Evolutionary conservation across 2,329 filamentous ascomycete species (phyloP), one percentile per base, ranked within the genome.

Genomic region (Colletotrichum phormii): DNA sequence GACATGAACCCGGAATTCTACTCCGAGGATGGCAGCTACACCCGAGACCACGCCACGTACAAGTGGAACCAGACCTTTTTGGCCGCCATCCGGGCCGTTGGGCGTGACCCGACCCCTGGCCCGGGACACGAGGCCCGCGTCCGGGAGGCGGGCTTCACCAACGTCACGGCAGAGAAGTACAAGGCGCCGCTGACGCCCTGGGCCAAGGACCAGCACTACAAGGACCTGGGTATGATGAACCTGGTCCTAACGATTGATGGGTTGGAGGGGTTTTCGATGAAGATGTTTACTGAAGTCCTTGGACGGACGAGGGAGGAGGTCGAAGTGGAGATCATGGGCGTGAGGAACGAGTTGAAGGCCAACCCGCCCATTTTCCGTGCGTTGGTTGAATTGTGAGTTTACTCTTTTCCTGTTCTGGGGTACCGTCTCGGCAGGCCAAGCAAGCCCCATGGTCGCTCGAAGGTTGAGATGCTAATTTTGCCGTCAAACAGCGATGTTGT

Each of bases 131-230:
- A 81, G 73, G 67, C 29, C 33, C 81, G 79, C 81, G 79, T 83
- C 76, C 74, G 76, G 2, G 80, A 82, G n/a, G 82, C 82, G 2
- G 83, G 83, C 1, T 85, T 85, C 71, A 64, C 73, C 12, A 80
- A 81, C 61, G 76, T 82, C 15, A 75, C 75, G 2, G 77, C 81
- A 58, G 76, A 75, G 11, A 31, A 76, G 11, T 81, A 78, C 72
- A 80, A 80, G 72, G 72, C 79, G 63, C 81, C 82, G 1, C 58
- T 60, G 5, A 37, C 33, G 22, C 58, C 58, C 8, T 60, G 58
- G 35, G 35, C 22, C 22, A 60, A 77, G 12, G 22, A 29, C 0
- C 7, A 26, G 5, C 58, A 60, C 4, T 72, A 82, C 31, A 82
- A 83, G 67, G 81, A 83, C 59, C 69, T 83, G 0, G 82, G 82